These are phyloP conservation scores for Fusarium pseudocircinatum DNA, from an alignment of 2,329 filamentous ascomycete species.

Conservation along the genomic window DNA sequence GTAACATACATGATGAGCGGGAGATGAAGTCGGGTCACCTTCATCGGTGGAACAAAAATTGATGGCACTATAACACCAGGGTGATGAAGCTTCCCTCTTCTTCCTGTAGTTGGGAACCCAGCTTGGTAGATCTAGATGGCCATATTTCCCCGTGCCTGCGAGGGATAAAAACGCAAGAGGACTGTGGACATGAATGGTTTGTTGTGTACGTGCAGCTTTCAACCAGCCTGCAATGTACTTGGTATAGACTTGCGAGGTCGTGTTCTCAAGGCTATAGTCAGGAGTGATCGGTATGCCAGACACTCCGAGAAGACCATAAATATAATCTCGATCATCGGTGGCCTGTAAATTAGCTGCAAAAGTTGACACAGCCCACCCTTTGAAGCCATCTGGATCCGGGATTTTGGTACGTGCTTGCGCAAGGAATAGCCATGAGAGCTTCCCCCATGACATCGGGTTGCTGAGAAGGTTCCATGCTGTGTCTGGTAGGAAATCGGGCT, in stretches of 20 bases:
- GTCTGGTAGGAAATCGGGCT: background rate
- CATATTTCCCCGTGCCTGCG: background rate
- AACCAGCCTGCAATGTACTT: constrained; percentile 1
- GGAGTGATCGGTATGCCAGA: constrained; percentile 1
- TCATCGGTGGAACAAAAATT: background rate
- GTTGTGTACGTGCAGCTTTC: background rate
- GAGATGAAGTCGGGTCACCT: background rate
- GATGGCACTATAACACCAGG: background rate
- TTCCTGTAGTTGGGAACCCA: constrained; percentile 2
- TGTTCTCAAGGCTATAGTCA: constrained; percentile 1
- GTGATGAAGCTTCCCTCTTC: background rate
- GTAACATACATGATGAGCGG: background rate
- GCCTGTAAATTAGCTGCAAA: constrained; percentile 9
- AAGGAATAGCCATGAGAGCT: background rate
- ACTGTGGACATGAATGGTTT: background rate
- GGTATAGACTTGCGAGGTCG: background rate
- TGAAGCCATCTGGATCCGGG: constrained; percentile 8
- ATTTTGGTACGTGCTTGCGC: constrained; percentile 7
- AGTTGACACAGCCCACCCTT: constrained; percentile 8
- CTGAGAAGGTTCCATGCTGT: background rate
- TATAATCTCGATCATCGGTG: background rate
- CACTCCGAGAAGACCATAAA: constrained; percentile 13
- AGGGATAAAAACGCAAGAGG: constrained; percentile 7
- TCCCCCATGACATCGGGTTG: background rate
- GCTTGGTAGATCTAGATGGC: background rate